Base-by-base conservation (phyloP, 148 eudicot genomes). In the Rhododendron williamsianum region DNA sequence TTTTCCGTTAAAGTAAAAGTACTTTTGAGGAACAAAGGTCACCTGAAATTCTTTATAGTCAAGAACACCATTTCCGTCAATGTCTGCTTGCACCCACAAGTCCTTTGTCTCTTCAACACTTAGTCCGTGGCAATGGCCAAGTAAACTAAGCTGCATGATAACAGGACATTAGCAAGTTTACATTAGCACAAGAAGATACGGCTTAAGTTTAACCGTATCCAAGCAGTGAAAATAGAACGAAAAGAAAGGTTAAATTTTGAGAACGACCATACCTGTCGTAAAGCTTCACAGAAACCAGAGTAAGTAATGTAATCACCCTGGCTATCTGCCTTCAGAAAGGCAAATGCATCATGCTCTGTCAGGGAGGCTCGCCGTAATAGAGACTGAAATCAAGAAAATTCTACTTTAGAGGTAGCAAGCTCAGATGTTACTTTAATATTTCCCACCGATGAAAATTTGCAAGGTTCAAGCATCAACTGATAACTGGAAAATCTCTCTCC, bases 1-100 rank as follows among this genome's bases (percentile, higher is more conserved):
- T 27, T 49, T 78, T 27, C 21, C 2, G 6, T 25, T 43, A 11
- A 54, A 30, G 10, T 2, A 6, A 49, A 51, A 13, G 49, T 33
- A 30, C 11, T 18, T 3, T 16, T 45, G 9, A 86, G 58, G 71
- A 27, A n/a, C 46, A 51, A 9, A 84, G 46, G 45, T 73, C 85
- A 94, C 98, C 98, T 93, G 95, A 84, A 97, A 97, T 89, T 97
- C 98, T 71, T 82, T 85, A 80, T 90, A 93, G 90, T 97, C 96
- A 67, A 97, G 91, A 84, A 91, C 90, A 45, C 98, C 99, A 90
- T 95, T 93, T 84, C 94, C 97, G 86, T 95, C 98, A 74, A 94
- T 87, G 88, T 97, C 99, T 56, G 98, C 98, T 89, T 95, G 97
- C 87, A 83, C 90, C 99, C 99, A 97, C 89, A 97, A 90, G 87